Evolutionary conservation across 768 basidiomycete genomes (phyloP).

Genomic region (Amanita subjunquillea): DNA sequence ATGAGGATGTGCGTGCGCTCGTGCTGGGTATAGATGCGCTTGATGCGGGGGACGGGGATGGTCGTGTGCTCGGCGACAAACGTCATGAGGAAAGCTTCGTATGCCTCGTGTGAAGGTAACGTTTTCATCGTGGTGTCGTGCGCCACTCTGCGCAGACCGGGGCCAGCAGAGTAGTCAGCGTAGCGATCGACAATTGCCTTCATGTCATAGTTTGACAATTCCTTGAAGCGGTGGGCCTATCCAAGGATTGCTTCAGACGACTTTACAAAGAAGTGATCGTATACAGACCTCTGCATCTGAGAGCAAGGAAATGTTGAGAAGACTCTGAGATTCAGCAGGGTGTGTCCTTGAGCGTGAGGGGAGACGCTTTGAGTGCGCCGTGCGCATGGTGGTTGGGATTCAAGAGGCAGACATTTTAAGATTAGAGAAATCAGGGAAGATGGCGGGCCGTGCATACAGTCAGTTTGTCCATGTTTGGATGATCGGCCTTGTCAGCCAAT

Average conservation of each 20-base stretch:
- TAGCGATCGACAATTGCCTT: neutral
- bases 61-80: constrained; percentile 6
- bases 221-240: neutral
- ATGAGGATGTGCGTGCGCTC: constrained; percentile 7
- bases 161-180: neutral
- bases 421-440: no score
- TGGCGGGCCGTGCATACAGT: no score
- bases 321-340: neutral
- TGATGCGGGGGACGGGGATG: constrained; percentile 14
- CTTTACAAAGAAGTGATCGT: no score
- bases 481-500: neutral
- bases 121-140: neutral
- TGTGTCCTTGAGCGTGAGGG: no score
- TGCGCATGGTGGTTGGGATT: no score
- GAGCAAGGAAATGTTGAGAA: neutral
- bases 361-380: neutral
- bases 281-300: neutral
- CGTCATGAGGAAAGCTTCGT: neutral
- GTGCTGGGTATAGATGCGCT: constrained; percentile 6
- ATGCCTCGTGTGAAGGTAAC: neutral
- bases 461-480: no score
- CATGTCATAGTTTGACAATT: neutral
- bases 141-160: neutral
- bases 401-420: no score
- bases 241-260: no score